Evolutionary conservation across 179 eudicot genomes (phyloP).

Genomic region (Pouteria campechiana): DNA sequence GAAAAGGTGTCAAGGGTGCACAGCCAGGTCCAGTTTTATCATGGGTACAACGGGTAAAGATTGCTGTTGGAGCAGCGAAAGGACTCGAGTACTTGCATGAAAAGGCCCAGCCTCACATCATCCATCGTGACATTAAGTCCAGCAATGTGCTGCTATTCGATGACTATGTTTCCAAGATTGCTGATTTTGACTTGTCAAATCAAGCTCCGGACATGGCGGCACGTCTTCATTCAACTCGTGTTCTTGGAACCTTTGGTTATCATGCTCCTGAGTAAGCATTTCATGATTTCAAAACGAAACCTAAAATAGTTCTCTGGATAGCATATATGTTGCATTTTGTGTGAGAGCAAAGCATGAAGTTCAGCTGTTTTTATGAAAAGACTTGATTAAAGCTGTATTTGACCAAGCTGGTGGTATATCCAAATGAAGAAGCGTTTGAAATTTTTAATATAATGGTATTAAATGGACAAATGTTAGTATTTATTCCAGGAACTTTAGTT

Average conservation of each 20-base stretch:
- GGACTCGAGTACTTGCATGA: constrained; percentile 89
- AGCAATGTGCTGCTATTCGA: constrained; percentile 77
- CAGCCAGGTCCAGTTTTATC: constrained; percentile 77
- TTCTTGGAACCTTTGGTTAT: constrained; percentile 83
- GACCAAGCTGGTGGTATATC: too few relatives aligned
- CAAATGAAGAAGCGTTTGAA: too few relatives aligned
- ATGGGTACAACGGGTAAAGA: constrained; percentile 86
- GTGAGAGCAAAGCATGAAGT: too few relatives aligned
- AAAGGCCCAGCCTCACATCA: constrained; percentile 76
- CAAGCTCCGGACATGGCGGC: constrained; percentile 88
- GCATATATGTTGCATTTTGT: too few relatives aligned
- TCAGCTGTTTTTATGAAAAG: too few relatives aligned
- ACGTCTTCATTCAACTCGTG: constrained; percentile 89
- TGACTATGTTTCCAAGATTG: constrained; percentile 77
- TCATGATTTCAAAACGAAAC: neutral
- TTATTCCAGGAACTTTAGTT: too few relatives aligned
- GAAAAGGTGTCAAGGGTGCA: constrained; percentile 85
- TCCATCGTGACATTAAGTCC: constrained; percentile 85
- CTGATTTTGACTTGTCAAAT: constrained; percentile 77
- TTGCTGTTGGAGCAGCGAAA: constrained; percentile 83
- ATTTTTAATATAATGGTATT: too few relatives aligned
- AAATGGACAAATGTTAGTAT: too few relatives aligned
- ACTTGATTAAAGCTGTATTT: too few relatives aligned
- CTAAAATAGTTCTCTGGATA: too few relatives aligned
- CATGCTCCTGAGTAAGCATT: constrained; percentile 86